phyloP scores from a whole-genome alignment of 2,329 filamentous ascomycete species.

The Penicillium sp. region DNA sequence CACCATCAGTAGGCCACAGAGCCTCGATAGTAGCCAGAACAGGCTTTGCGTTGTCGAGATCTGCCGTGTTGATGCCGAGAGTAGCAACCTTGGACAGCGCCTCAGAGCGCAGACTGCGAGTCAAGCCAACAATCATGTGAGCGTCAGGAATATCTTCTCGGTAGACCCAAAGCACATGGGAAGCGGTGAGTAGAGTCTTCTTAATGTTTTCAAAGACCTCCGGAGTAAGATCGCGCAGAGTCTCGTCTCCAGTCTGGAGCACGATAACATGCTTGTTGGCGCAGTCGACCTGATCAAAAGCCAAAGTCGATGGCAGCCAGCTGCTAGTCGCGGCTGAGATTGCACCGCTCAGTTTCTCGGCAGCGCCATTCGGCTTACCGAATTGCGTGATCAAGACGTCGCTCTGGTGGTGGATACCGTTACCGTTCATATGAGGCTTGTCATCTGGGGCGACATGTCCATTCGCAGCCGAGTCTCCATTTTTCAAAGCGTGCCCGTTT shows the following conservation, averaged over 20 bases:
- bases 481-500: conserved; percentile 1
- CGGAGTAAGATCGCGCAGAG: conserved; percentile 14
- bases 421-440: conserved; percentile 9
- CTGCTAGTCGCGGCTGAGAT: background rate
- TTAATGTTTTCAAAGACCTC: conserved; percentile 18
- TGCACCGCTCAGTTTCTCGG: conserved; percentile 9
- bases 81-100: conserved; percentile 24
- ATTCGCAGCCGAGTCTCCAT: background rate
- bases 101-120: conserved; percentile 28
- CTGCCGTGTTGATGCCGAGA: conserved; percentile 20
- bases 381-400: conserved; percentile 19
- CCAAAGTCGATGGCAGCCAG: conserved; percentile 12
- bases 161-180: conserved; percentile 27
- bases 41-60: conserved; percentile 8
- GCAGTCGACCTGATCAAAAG: conserved; percentile 9
- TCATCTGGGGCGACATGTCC: conserved; percentile 1
- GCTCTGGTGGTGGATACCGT: conserved; percentile 7
- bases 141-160: conserved; percentile 21
- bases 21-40: conserved; percentile 15
- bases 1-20: conserved; percentile 18
- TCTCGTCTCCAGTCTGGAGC: conserved; percentile 16
- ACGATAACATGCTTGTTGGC: conserved; percentile 19
- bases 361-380: conserved; percentile 11
- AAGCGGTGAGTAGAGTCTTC: conserved; percentile 18
- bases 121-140: conserved; percentile 30